phyloP scores from a whole-genome alignment of 2,329 filamentous ascomycete genomes.

The Lecanosticta acicola region DNA sequence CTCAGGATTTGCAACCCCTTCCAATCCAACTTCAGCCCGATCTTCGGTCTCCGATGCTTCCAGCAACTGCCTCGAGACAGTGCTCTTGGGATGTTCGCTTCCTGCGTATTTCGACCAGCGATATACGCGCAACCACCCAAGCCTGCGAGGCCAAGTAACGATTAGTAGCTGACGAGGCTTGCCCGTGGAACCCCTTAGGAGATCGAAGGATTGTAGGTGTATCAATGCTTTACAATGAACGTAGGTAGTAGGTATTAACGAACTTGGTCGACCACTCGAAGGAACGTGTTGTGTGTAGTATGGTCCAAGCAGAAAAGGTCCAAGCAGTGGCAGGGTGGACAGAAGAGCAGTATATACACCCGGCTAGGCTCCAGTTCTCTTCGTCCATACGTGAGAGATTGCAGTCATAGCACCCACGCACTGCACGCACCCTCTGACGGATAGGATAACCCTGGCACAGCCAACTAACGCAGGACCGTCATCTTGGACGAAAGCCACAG shows the following conservation, averaged over 20 bases:
- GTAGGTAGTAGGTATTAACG: conserved; percentile 13
- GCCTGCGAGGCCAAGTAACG: background rate
- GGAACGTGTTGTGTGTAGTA: conserved; percentile 17
- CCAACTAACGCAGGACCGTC: conserved; percentile 17
- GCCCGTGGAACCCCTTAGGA: background rate
- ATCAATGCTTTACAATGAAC: conserved; percentile 17
- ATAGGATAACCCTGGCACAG: conserved; percentile 18
- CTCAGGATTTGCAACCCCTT: conserved; percentile 1
- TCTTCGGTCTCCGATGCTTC: background rate
- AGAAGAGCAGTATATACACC: conserved; percentile 18
- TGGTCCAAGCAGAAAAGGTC: conserved; percentile 18
- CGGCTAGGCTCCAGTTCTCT: conserved; percentile 16
- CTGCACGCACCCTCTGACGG: conserved; percentile 16
- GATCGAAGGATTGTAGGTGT: conserved; percentile 1
- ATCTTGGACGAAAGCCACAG: conserved; percentile 18
- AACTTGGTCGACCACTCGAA: conserved; percentile 9
- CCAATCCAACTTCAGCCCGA: background rate
- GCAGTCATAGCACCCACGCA: conserved; percentile 21
- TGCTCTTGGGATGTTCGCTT: background rate
- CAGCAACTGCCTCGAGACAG: background rate
- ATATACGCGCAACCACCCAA: conserved; percentile 9
- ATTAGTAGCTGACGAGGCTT: background rate
- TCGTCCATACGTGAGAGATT: conserved; percentile 16
- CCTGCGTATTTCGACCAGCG: conserved; percentile 12
- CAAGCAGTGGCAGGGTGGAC: conserved; percentile 11